Base-by-base conservation (phyloP, 495 filamentous ascomycete genomes). In the Sordaria brevicollis region DNA sequence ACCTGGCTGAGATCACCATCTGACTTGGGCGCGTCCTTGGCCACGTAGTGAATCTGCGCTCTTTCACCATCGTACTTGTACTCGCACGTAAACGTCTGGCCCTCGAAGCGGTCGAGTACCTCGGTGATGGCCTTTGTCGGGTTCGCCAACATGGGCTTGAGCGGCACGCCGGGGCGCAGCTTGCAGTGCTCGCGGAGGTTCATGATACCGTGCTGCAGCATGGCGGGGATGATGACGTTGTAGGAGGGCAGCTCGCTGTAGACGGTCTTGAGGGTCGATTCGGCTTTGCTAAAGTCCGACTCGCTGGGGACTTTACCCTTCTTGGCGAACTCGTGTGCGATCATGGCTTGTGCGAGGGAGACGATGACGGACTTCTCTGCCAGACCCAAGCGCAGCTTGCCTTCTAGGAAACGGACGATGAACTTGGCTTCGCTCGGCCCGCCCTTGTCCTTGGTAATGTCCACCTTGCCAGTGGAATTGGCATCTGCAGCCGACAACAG, bases 91-190 rank as follows among this genome's bases (percentile, higher is more conserved):
- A 98, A 99, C 6, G 91, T 90, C 77, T 96, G 94, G 38, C 91
- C 89, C 81, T 98, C 95, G 74, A 99, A 99, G 17, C 96, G 91
- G 80, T 99, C 95, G 1, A 98, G 88, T 0, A 99, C 96, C 79
- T 99, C 95, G 0, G 93, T 96, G 73, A 99, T 98, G n/a, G 95
- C 93, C 79, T 99, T 99, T 0, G 96, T 99, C 1, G 95, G 96
- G 74, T 97, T 98, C 6, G 95, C 95, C 82, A 99, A 87, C 95
- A 99, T 99, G 74, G 95, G 95, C 80, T 98, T 99, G 38, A 99
- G 86, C 21, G 95, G 95, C 29, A 99, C 90, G 70, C 95, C 95
- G 3, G 96, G 93, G 68, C 93, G 91, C 33, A 99, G 86, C 77
- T 95, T 97, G 89, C 95, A 99, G 49, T 90, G 86, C 8, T 96